Percentiles rank a stretch among this genome's conserved stretches.
These are phyloP conservation scores for Reutealis trisperma DNA, from an alignment of 345 rosid genomes.

Conservation along the genomic window DNA sequence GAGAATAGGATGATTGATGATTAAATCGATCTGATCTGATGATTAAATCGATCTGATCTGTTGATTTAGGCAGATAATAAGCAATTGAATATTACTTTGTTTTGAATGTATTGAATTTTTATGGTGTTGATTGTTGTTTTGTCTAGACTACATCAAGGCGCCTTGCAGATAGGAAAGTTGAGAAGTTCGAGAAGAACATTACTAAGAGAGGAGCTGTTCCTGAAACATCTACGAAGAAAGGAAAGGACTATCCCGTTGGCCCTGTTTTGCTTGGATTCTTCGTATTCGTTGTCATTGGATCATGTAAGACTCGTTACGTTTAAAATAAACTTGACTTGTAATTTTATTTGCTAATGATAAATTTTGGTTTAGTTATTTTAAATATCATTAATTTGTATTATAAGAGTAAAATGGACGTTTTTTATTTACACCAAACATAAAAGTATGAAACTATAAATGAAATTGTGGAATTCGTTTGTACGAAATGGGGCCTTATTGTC, in stretches of 20 bases:
- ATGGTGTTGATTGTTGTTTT: slow-evolving; percentile 11
- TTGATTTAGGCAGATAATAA: background rate
- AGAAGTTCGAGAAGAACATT: slow-evolving; percentile 86
- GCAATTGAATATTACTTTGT: too few relatives aligned
- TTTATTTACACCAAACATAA: too few relatives aligned
- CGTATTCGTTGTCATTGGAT: slow-evolving; percentile 88
- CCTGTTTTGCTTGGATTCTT: slow-evolving; percentile 96
- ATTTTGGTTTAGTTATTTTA: too few relatives aligned
- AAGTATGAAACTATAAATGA: too few relatives aligned
- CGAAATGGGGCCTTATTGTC: too few relatives aligned
- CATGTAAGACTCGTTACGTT: slow-evolving; percentile 51
- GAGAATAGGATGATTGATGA: background rate
- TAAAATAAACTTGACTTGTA: background rate
- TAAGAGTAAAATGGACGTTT: too few relatives aligned
- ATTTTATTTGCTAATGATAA: too few relatives aligned
- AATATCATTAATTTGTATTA: too few relatives aligned
- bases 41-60: background rate
- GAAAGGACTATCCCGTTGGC: slow-evolving; percentile 87
- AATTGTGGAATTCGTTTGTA: too few relatives aligned
- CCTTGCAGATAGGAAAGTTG: slow-evolving; percentile 79
- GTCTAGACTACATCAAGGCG: slow-evolving; percentile 87
- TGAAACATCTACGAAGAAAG: slow-evolving; percentile 78
- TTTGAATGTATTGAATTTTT: background rate
- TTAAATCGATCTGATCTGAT: background rate
- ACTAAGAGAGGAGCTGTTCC: slow-evolving; percentile 81